Evolutionary conservation across 768 basidiomycete species (phyloP).

Genomic region (Clavulina sp.): DNA sequence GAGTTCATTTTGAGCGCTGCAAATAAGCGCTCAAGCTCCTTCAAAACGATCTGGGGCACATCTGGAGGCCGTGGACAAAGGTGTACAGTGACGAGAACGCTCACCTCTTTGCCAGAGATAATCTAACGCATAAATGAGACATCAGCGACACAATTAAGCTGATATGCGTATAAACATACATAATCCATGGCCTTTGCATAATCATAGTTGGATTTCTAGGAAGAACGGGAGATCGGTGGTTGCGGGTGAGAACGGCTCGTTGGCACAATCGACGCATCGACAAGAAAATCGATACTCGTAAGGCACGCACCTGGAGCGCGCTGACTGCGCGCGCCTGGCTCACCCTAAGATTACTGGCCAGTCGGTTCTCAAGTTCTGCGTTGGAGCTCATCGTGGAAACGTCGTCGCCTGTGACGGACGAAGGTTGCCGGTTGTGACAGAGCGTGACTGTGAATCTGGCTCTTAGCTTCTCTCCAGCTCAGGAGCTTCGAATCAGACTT

Average conservation of each 20-base stretch:
- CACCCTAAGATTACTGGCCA: background rate
- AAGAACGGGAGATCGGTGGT: background rate
- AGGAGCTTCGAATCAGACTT: no score
- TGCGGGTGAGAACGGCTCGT: background rate
- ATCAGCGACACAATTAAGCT: background rate
- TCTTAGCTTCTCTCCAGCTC: no score
- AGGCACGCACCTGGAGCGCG: background rate
- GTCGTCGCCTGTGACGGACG: no score
- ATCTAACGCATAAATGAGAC: background rate
- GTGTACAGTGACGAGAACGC: background rate
- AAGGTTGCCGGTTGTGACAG: no score
- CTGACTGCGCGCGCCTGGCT: background rate
- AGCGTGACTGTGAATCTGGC: no score
- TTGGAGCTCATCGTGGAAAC: no score
- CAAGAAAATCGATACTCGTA: background rate
- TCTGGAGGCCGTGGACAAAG: background rate
- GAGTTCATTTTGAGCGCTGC: background rate
- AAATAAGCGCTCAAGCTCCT: background rate
- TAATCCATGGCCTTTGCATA: background rate
- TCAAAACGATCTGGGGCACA: background rate
- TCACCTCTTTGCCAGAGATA: background rate
- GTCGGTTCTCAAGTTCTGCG: no score
- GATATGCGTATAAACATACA: background rate
- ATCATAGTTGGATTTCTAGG: background rate
- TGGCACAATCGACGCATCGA: background rate